A percentile compares a stretch with the other conserved stretches of the same genome.
These are phyloP conservation scores for Straminergon stramineum DNA, from an alignment of 225 moss, liverwort and hornwort genomes.

Conservation along the genomic window DNA sequence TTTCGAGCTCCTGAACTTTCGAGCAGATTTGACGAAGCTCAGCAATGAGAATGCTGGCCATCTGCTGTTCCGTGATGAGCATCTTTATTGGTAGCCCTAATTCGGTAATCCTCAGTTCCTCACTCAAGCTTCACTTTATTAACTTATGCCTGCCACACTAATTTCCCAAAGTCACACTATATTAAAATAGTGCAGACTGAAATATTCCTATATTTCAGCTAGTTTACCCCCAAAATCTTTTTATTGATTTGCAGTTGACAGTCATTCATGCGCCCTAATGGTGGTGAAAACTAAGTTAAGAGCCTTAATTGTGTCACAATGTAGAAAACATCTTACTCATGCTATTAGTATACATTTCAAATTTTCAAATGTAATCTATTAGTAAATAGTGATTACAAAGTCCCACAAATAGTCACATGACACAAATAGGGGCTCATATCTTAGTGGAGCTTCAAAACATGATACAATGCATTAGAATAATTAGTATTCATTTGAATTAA, in stretches of 20 bases:
- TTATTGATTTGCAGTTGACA: too few relatives aligned
- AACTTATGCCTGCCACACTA: neutral
- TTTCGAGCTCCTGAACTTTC: neutral
- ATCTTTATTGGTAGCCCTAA: neutral
- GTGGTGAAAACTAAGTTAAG: neutral
- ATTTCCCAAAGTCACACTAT: neutral
- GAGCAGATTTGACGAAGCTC: neutral
- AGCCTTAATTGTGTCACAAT: neutral
- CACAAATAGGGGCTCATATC: neutral
- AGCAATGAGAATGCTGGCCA: neutral
- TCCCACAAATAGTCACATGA: neutral
- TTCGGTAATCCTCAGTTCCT: neutral
- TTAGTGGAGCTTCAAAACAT: accelerated
- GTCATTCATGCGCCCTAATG: accelerated
- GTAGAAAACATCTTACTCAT: neutral
- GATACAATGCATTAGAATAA: accelerated
- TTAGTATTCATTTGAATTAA: too few relatives aligned
- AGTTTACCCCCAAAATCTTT: too few relatives aligned
- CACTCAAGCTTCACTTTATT: too few relatives aligned
- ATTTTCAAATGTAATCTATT: neutral
- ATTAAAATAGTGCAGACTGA: neutral
- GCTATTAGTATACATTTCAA: neutral
- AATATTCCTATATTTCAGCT: neutral
- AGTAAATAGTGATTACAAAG: neutral
- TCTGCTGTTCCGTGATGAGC: neutral